Conservation (phyloP, 2,329 filamentous ascomycete species). For the Paraphaeosphaeria minitans region DNA sequence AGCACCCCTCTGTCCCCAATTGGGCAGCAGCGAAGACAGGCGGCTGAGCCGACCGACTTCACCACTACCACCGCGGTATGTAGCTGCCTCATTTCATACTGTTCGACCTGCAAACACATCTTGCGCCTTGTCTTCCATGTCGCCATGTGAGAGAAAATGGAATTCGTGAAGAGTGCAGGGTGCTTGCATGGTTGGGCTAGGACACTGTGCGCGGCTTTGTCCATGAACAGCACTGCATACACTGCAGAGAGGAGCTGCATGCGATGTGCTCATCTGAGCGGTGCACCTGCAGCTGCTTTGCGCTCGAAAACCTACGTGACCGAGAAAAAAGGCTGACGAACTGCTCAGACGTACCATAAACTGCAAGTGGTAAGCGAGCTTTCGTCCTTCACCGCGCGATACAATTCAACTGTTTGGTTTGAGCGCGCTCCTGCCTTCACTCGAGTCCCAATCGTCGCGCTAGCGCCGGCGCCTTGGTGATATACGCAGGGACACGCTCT, state of each 20-base stretch:
- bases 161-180: neutral
- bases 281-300: constrained; percentile 1
- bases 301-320: constrained; percentile 23
- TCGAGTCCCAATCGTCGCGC: neutral
- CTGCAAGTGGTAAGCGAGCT: constrained; percentile 72
- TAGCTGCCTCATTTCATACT: constrained; percentile 35
- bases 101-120: neutral
- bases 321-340: constrained; percentile 34
- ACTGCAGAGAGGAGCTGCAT: neutral
- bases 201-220: neutral
- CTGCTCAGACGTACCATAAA: constrained; percentile 66
- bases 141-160: neutral
- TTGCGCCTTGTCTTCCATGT: neutral
- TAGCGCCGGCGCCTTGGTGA: constrained; percentile 9
- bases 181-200: neutral
- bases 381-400: constrained; percentile 14
- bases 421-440: constrained; percentile 13
- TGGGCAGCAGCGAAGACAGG: constrained; percentile 60
- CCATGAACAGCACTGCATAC: neutral
- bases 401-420: neutral
- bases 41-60: constrained; percentile 60
- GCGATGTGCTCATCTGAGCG: neutral
- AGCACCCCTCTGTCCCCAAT: constrained; percentile 70
- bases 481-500: neutral
- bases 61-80: constrained; percentile 59